A percentile compares a stretch with the other conserved stretches of the same genome.
phyloP scores from a whole-genome alignment of 441 rosid genomes.

The Populus tomentosa region DNA sequence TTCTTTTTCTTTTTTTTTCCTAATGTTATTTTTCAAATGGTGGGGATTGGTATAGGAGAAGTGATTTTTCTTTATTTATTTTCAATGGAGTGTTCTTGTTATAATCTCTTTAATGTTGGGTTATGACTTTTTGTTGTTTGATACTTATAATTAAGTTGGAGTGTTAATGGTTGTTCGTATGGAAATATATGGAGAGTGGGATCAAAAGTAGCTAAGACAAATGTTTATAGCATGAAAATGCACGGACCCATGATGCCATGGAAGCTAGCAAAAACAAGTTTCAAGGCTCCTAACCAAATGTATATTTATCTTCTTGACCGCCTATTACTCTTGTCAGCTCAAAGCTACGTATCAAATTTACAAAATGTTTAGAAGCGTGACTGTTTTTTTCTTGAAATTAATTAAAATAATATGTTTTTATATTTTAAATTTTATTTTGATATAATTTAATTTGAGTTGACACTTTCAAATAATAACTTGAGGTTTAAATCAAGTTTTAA shows the following conservation, averaged over 20 bases:
- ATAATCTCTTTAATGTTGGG: not conserved
- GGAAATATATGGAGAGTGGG: not conserved
- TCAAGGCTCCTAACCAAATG: too few relatives aligned
- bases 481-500: too few relatives aligned
- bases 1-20: conserved; percentile 7
- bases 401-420: too few relatives aligned
- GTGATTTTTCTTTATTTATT: conserved; percentile 26
- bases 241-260: not conserved
- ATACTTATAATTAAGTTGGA: not conserved
- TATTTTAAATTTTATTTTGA: too few relatives aligned
- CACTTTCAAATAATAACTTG: rapidly evolving
- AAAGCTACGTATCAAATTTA: too few relatives aligned
- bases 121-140: not conserved
- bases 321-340: too few relatives aligned
- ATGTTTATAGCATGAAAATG: not conserved
- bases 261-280: too few relatives aligned
- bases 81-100: conserved; percentile 32
- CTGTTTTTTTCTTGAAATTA: too few relatives aligned
- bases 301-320: too few relatives aligned
- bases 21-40: conserved; percentile 15
- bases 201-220: not conserved
- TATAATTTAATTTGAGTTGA: too few relatives aligned
- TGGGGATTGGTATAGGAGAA: conserved; percentile 64
- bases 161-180: not conserved
- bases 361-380: too few relatives aligned